Evolutionary conservation across 1,284 basidiomycete genomes (phyloP).

Genomic region (Microbotryum intermedium): DNA sequence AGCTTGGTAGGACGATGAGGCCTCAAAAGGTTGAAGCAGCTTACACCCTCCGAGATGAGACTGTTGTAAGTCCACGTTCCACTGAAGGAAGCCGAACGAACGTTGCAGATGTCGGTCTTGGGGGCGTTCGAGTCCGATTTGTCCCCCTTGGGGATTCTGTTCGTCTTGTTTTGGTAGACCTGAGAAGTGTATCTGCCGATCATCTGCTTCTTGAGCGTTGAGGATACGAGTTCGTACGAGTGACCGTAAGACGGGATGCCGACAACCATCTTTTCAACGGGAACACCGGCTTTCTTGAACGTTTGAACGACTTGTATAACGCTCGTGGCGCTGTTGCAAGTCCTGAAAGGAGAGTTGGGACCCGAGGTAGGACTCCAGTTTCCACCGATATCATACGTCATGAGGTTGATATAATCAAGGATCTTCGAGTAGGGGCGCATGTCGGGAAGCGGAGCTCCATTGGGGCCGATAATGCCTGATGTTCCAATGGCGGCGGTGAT

Average conservation of each 20-base stretch:
- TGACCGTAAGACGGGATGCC: neutral
- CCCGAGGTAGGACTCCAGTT: conserved; percentile 19
- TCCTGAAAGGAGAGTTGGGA: conserved; percentile 21
- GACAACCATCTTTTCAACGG: conserved; percentile 7
- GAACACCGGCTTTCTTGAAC: conserved; percentile 20
- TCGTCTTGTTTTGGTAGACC: neutral
- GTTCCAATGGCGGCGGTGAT: conserved; percentile 69
- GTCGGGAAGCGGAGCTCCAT: conserved; percentile 41
- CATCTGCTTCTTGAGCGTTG: neutral
- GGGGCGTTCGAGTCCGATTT: neutral
- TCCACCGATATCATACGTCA: conserved; percentile 19
- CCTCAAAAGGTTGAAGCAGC: too few species aligned
- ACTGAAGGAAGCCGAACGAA: neutral
- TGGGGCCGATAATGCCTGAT: conserved; percentile 54
- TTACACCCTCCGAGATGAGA: neutral
- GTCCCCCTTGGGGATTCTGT: neutral
- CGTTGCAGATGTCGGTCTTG: neutral
- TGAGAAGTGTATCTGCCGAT: neutral
- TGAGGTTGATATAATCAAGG: conserved; percentile 24
- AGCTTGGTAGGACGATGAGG: too few species aligned
- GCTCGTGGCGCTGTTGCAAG: conserved; percentile 14
- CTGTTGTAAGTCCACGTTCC: conserved; percentile 1
- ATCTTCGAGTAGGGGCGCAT: conserved; percentile 7
- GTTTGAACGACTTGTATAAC: conserved; percentile 8
- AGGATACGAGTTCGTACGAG: neutral